Base-by-base conservation (phyloP, 768 basidiomycete genomes). In the Suillus variegatus region DNA sequence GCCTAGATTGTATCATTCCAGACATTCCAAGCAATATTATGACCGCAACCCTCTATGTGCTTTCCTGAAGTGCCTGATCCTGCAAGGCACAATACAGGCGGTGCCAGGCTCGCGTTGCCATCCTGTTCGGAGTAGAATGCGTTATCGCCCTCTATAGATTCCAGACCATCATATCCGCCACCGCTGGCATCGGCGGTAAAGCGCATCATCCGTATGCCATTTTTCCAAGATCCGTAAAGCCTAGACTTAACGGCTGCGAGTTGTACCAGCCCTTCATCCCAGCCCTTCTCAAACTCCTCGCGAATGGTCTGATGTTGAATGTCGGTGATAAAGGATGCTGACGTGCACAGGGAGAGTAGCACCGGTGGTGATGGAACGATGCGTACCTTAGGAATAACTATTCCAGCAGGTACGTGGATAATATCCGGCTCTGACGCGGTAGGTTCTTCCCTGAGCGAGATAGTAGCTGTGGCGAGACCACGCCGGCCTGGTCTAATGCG, bases 391-490 rank as follows among this genome's bases (percentile, higher is more conserved):
- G 79, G 74, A 32, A 70, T 69, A 40, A n/a, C 61, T 28, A 40
- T 54, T 43, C 67, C 64, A 13, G 62, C 28, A 9, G 51, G 67
- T 36, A 65, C 49, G 28, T 64, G 66, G 16, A 61, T 68, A 40
- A 71, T 69, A 20, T 52, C 49, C 13, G 55, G 58, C 52, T 67
- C 69, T 57, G 60, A 73, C 6, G 71, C 66, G 28, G 72, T 43
- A 41, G 69, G 71, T 6, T 72, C 66, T 25, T 75, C 74, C n/a
- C 84, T 80, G 57, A 92, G 67, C 6, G 89, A 89, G 68, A 92
- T 82, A 4, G 87, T 85, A 6, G 91, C 84, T 1, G 84, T 85
- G 4, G 89, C 86, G n/a, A 92, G 66, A 10, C 89, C 89, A 51
- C 80, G 82, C 44, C 90, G 80, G 20, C 89, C 90, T 36, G 74